phyloP scores from a whole-genome alignment of 2,329 filamentous ascomycete species.

The Fusarium heterosporum region DNA sequence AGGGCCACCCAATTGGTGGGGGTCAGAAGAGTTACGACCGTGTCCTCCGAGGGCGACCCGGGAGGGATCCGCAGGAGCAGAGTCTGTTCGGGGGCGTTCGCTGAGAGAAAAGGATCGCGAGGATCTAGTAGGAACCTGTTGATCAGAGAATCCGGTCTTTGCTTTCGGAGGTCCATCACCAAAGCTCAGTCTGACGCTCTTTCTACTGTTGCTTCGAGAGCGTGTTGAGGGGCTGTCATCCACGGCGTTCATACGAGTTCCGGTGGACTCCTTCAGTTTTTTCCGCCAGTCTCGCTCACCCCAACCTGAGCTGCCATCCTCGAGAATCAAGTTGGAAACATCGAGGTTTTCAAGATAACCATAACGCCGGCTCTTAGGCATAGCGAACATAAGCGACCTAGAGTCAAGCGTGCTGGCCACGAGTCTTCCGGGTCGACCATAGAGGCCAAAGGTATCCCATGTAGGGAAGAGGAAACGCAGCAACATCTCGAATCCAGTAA shows the following conservation, averaged over 20 bases:
- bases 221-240: slow-evolving; percentile 61
- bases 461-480: slow-evolving; percentile 92
- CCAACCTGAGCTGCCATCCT: slow-evolving; percentile 81
- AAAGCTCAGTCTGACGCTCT: slow-evolving; percentile 68
- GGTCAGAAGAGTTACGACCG: slow-evolving; percentile 63
- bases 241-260: slow-evolving; percentile 77
- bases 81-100: slow-evolving; percentile 61
- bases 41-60: slow-evolving; percentile 55
- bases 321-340: slow-evolving; percentile 81
- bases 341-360: slow-evolving; percentile 92
- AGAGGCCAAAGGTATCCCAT: slow-evolving; percentile 91
- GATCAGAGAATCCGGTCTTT: slow-evolving; percentile 69
- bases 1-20: slow-evolving; percentile 47
- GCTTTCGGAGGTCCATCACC: slow-evolving; percentile 51
- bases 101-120: slow-evolving; percentile 64
- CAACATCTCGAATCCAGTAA: slow-evolving; percentile 96
- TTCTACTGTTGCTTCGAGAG: slow-evolving; percentile 68
- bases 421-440: slow-evolving; percentile 87
- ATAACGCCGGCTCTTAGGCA: slow-evolving; percentile 88
- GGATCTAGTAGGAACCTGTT: slow-evolving; percentile 61
- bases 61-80: slow-evolving; percentile 60
- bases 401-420: slow-evolving; percentile 89
- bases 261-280: slow-evolving; percentile 88
- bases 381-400: slow-evolving; percentile 96
- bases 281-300: slow-evolving; percentile 90